Base-by-base conservation (phyloP, 306 rosid species). In the Corylus avellana region DNA sequence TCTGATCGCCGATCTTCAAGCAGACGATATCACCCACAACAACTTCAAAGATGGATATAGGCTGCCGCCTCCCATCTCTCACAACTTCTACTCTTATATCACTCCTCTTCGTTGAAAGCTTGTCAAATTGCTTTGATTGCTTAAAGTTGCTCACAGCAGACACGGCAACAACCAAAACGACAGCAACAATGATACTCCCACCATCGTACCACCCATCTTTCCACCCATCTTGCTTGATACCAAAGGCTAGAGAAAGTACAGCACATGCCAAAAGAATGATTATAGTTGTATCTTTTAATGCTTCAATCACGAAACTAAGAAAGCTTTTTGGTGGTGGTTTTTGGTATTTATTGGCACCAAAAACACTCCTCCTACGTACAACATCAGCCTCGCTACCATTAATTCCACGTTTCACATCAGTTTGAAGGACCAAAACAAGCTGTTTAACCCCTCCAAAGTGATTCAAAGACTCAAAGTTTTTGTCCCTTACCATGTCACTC, bases 161-260 rank as follows among this genome's bases (percentile, higher is more conserved):
- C 22, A 80, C 75, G 1, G 37, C 27, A 1, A 80, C 79, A 37
- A 80, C 79, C 12, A 80, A 78, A 17, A 80, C 8, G 49, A 74
- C 61, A 56, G 78, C 79, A 10, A 73, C 10, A 5, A 72, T 35
- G 51, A 80, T 80, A 13, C 78, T 80, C 44, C 83, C 83, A 29
- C 83, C 79, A 35, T 80, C 83, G 57, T 72, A 80, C 83, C 83
- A 80, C 27, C 83, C 83, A 13, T 55, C 59, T 1, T 56, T 74
- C 83, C 75, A 80, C 29, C 83, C 83, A 44, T 46, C 74, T 48
- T 80, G 75, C 39, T 74, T 80, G 47, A 80, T 80, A 8, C 83
- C 75, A 37, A 66, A 66, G 29, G 58, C 75, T 4, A 80, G 56
- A 18, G 79, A 50, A 50, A 66, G 75, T 10, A 49, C 42, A 25